Evolutionary conservation across 306 rosid genomes (phyloP), one percentile per base, ranked within the genome.

Genomic region (Castanea mollissima): DNA sequence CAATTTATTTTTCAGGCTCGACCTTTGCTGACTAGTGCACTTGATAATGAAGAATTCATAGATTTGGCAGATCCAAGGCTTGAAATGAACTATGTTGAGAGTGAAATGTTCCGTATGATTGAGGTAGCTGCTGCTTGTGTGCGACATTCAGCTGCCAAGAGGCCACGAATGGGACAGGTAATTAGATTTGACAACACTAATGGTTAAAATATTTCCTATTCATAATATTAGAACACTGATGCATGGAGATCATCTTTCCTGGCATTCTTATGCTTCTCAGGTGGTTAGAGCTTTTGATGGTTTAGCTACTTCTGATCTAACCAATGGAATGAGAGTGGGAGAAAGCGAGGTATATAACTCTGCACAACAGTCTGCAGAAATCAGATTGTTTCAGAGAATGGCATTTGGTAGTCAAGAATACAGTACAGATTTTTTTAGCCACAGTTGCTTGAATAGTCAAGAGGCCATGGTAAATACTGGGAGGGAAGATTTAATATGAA

Each of bases 131-230:
- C 96, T 74, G 92, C 95, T 77, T 95, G 98, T 55, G 98, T 92
- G 82, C 86, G 92, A 21, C 95, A 92, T 76, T 91, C 94, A 4
- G 80, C 97, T 82, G 64, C 89, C 55, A 90, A 90, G 91, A 89
- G 99, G 78, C 97, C 99, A 23, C 84, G 86, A 60, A 91, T 95
- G 99, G 98, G 99, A 81, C 97, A 95, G 97, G 99, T 94, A 82
- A 81, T 31, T n/a, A 5, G 74, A 27, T 38, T 46, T 29, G 21
- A 2, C 52, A 59, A 6, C 51, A 10, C 52, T 79, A 82, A 75
- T 12, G 5, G 65, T 55, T 52, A 52, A 59, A 76, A 52, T 11
- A 9, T 16, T 21, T 74, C 5, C 35, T 19, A 25, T 5, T 62
- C 52, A 27, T 65, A 52, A 76, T 46, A 32, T 21, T 72, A 78